Evolutionary conservation across 257 asterid species (phyloP).

Genomic region (Leonotis leonurus): DNA sequence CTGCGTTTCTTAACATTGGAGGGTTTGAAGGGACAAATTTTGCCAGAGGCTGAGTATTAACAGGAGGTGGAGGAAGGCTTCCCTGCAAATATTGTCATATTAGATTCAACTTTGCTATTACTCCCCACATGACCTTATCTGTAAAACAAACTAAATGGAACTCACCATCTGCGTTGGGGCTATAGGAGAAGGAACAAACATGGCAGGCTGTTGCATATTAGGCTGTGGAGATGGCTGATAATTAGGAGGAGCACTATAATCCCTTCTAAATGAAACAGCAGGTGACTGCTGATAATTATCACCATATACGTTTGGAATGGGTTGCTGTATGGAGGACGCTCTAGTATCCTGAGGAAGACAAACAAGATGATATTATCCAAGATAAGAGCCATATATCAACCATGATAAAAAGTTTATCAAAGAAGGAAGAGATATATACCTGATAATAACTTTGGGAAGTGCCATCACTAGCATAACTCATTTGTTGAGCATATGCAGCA

Average conservation of each 20-base stretch:
- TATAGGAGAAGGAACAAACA: slow-evolving; percentile 70
- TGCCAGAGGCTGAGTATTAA: slow-evolving; percentile 53
- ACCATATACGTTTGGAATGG: slow-evolving; percentile 42
- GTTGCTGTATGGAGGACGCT: slow-evolving; percentile 42
- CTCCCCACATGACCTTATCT: not conserved
- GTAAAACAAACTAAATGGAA: slow-evolving; percentile 11
- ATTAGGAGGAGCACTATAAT: slow-evolving; percentile 43
- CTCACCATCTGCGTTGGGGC: slow-evolving; percentile 51
- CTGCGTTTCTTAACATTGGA: slow-evolving; percentile 58
- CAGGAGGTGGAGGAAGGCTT: slow-evolving; percentile 61
- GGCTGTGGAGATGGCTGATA: slow-evolving; percentile 65
- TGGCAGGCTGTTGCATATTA: slow-evolving; percentile 44
- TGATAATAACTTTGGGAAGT: slow-evolving; percentile 53
- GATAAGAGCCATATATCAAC: slow-evolving; percentile 8
- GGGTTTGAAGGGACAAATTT: slow-evolving; percentile 78
- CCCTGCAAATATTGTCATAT: slow-evolving; percentile 49
- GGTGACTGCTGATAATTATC: slow-evolving; percentile 59
- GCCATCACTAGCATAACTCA: slow-evolving; percentile 43
- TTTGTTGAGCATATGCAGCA: slow-evolving; percentile 42
- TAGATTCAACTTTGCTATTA: no score
- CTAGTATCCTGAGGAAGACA: slow-evolving; percentile 40
- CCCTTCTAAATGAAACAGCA: slow-evolving; percentile 32
- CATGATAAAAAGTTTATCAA: not conserved
- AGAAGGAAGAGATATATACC: slow-evolving; percentile 34
- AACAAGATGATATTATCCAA: slow-evolving; percentile 4